Base-by-base conservation (phyloP, 345 rosid genomes). In the Gossypium turneri region DNA sequence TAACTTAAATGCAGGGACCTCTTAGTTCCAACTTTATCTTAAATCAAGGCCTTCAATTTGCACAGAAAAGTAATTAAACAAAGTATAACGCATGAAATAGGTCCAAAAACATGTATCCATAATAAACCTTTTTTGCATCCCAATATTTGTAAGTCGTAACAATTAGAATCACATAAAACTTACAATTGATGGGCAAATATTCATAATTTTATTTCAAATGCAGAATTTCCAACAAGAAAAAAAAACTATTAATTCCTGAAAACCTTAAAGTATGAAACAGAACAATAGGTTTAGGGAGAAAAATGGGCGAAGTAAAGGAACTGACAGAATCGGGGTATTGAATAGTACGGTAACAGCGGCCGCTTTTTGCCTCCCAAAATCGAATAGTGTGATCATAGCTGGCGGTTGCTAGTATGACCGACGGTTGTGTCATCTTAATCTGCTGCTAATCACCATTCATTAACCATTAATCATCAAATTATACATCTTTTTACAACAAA, bases 301-400 rank as follows among this genome's bases (percentile, higher is more conserved):
- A 61, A 43, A 24, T 27, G 16, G 60, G 60, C 7, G 7, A 22
- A 55, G 16, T 9, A 41, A 57, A 64, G 25, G 63, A 60, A 76
- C 82, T 0, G 25, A 94, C 99, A 75, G 97, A 87, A 74, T 93
- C 97, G 12, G 97, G 97, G 85, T 90, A 91, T 73, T 91, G 99
- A 74, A 91, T 90, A 17, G 97, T 91, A 24, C 94, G 93, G 81
- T 93, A 91, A 83, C 98, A 95, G 22, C 97, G 94, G 44, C 96
- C 97, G 52, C 96, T 91, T 76, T 91, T 90, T 12, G 98, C 98
- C 83, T 95, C 98, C 98, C 98, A 91, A 79, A 93, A 95, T 73
- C 88, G 87, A 72, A 95, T 93, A 15, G 92, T 89, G 61, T 90
- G 96, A 83, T 93, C 99, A 77, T 93, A 95, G 86, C 98, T 90